Conservation (phyloP, 2,329 filamentous ascomycete species). For the Trichoderma harzianum region DNA sequence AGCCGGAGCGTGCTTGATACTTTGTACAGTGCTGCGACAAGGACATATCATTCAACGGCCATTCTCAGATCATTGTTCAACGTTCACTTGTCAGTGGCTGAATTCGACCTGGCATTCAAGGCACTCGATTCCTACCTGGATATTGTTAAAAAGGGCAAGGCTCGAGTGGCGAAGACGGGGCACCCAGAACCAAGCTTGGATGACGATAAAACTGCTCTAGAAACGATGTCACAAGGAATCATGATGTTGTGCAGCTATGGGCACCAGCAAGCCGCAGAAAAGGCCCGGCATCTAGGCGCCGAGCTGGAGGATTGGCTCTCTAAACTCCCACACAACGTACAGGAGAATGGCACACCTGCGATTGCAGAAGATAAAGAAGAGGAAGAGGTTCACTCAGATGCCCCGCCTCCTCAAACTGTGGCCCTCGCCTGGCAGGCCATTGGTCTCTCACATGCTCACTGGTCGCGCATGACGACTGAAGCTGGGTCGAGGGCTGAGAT, state of each 20-base stretch:
- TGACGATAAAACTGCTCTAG: conserved; percentile 70
- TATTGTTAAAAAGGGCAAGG: conserved; percentile 80
- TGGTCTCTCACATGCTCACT: conserved; percentile 80
- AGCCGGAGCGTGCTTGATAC: conserved; percentile 79
- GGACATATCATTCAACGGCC: conserved; percentile 91
- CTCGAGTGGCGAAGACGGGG: conserved; percentile 74
- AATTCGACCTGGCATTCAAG: conserved; percentile 88
- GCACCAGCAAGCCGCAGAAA: conserved; percentile 69
- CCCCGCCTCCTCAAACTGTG: conserved; percentile 58
- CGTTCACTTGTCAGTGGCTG: conserved; percentile 80
- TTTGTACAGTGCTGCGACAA: conserved; percentile 84
- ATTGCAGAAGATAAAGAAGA: conserved; percentile 29
- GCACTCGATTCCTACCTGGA: conserved; percentile 90
- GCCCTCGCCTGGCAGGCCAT: conserved; percentile 78
- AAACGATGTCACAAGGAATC: conserved; percentile 77
- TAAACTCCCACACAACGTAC: conserved; percentile 45
- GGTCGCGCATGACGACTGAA: conserved; percentile 79
- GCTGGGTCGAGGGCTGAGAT: conserved; percentile 67
- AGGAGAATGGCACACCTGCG: conserved; percentile 29
- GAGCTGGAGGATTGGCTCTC: conserved; percentile 74
- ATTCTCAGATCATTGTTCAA: conserved; percentile 84
- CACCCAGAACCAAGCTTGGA: conserved; percentile 71
- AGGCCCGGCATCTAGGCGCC: conserved; percentile 66
- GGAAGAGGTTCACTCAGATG: conserved; percentile 34
- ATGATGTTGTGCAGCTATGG: conserved; percentile 80